These are phyloP conservation scores for Blastobotrys arbuscula DNA, from an alignment of 1,139 yeast genomes.

Conservation along the genomic window DNA sequence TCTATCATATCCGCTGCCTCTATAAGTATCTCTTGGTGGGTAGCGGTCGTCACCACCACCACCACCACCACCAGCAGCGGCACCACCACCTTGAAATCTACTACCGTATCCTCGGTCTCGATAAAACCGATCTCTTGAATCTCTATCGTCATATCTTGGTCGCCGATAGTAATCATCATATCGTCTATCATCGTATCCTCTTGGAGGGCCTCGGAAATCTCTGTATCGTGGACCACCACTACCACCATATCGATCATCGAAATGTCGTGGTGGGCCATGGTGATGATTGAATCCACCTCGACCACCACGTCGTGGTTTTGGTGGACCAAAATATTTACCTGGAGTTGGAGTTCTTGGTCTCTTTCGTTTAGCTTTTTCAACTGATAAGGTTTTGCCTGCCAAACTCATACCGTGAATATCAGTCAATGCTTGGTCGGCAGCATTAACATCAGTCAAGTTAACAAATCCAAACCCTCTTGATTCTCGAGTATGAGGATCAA, in stretches of 20 bases:
- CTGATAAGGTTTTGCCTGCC: constrained; percentile 32
- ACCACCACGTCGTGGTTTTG: constrained; percentile 28
- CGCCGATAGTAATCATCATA: constrained; percentile 21
- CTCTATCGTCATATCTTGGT: constrained; percentile 29
- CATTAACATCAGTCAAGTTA: constrained; percentile 31
- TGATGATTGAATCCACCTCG: constrained; percentile 16
- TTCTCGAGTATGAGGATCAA: constrained; percentile 37
- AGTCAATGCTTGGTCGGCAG: constrained; percentile 33
- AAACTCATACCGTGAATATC: constrained; percentile 31
- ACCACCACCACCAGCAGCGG: constrained; percentile 21
- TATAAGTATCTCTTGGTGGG: constrained; percentile 17
- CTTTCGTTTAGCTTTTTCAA: constrained; percentile 37
- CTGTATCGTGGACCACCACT: constrained; percentile 16
- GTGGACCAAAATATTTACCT: constrained; percentile 40
- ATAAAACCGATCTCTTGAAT: constrained; percentile 24
- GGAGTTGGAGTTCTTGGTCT: constrained; percentile 40
- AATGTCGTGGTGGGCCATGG: constrained; percentile 17
- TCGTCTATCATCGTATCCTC: constrained; percentile 14
- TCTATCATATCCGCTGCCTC: constrained; percentile 21
- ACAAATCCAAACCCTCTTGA: constrained; percentile 40
- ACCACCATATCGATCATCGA: constrained; percentile 20
- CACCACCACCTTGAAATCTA: constrained; percentile 21
- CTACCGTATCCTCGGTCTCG: constrained; percentile 26
- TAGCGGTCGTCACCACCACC: constrained; percentile 21
- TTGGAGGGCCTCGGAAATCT: constrained; percentile 23